Base-by-base conservation (phyloP, 192 early-diverging fungal genomes). In the Backusella sp. region DNA sequence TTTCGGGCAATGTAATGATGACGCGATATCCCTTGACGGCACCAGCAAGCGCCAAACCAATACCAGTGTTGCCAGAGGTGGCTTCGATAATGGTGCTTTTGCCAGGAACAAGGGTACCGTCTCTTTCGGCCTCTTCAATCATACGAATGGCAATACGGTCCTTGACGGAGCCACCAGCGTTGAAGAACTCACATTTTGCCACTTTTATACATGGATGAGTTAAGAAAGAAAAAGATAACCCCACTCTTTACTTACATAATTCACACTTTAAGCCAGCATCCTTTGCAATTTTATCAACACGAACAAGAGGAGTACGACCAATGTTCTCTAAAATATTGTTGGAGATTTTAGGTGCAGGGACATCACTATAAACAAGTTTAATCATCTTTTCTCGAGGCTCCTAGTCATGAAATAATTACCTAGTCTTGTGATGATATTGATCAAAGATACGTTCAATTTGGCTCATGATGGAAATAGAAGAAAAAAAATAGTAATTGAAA, bases 41-140 rank as follows among this genome's bases (percentile, higher is more conserved):
- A 62, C 94, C 96, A 73, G 97, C 90, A 37, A 99, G 86, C 68
- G 98, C 98, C 56, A 99, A 89, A 59, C 98, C 98, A 79, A 99
- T 99, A 75, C 98, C 98, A 37, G 98, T 99, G 88, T 99, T 99
- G 80, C 98, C 98, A 30, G 96, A 98, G 32, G 98, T 99, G 56
- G 98, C 96, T 86, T 99, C 98, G 76, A 99, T 99, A 73, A 99
- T 90, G n/a, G 97, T 99, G 62, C 82, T 83, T 70, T 83, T 90
- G 9, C 98, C 98, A 28, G 96, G 96, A 79, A 89, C 95, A 78
- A 99, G 84, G 68, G 83, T 91, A 6, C 98, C 98, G 34, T 92
- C 93, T 79, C 87, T 89, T 84, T 99, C 98, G 74, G 96, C 97
- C 73, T 93, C 95, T 76, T 98, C 96, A 66, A 99, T 79, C 92